These are phyloP conservation scores for Hypholoma fasciculare DNA, from an alignment of 768 basidiomycete genomes.

Conservation along the genomic window DNA sequence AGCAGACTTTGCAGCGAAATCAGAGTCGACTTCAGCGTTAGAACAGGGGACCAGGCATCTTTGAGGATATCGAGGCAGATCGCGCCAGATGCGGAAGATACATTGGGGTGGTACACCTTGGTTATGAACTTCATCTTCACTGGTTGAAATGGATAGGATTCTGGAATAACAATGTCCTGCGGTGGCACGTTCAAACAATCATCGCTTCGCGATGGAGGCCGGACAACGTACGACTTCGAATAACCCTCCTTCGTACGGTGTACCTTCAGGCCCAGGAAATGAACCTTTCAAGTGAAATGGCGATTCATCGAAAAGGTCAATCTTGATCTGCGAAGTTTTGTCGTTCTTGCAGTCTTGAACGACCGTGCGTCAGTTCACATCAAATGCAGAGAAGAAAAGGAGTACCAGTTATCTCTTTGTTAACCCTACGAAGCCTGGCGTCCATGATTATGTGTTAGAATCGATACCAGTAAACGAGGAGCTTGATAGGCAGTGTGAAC, in stretches of 20 bases:
- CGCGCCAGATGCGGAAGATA: conserved; percentile 91
- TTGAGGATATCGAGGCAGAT: conserved; percentile 90
- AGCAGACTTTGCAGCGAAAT: conserved; percentile 93
- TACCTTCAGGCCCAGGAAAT: conserved; percentile 89
- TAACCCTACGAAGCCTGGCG: conserved; percentile 85
- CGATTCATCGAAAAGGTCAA: conserved; percentile 86
- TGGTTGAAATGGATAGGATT: conserved; percentile 89
- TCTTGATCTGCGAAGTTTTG: conserved; percentile 81
- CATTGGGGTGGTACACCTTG: conserved; percentile 94
- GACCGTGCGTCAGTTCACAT: conserved; percentile 1
- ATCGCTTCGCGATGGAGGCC: background rate
- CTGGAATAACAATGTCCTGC: conserved; percentile 92
- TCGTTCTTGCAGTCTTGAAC: conserved; percentile 89
- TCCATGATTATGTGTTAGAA: conserved; percentile 53
- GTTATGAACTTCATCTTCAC: conserved; percentile 99
- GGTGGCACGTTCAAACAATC: conserved; percentile 2
- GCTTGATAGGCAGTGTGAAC: background rate
- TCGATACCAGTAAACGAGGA: conserved; percentile 1
- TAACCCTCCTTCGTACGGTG: conserved; percentile 89
- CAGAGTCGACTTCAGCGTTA: conserved; percentile 94
- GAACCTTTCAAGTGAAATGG: conserved; percentile 92
- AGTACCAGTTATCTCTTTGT: conserved; percentile 90
- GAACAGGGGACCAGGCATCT: conserved; percentile 94
- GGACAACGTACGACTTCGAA: conserved; percentile 79
- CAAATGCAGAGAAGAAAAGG: background rate